Evolutionary conservation across 2,329 filamentous ascomycete genomes (phyloP), one percentile per base, ranked within the genome.

Genomic region (Clarireedia paspali): DNA sequence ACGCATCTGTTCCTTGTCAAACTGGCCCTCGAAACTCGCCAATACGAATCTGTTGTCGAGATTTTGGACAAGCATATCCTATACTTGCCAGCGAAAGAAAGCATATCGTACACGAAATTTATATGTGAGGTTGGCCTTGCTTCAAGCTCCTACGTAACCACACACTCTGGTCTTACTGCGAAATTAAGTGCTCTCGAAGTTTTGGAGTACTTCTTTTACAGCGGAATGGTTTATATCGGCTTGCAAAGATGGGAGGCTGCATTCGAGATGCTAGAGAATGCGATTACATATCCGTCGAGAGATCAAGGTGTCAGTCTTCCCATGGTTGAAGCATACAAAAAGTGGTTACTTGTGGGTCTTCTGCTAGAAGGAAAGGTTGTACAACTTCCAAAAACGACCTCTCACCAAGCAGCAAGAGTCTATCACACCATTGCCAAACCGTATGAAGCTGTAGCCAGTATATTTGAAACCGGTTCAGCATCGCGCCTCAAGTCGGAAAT

Each of bases 311-410:
- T 83, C 12, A 92, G 86, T 70, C 85, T 84, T 68, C 78, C 95
- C 50, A 94, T 94, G 87, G 77, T 88, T 4, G 90, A 96, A 62
- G 89, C 89, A 5, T 92, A 95, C 75, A 95, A 92, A 73, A 95
- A 92, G 71, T 96, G 90, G 88, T 69, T 95, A 7, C 74, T 99
- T 15, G 79, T 91, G 9, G 83, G 84, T 53, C 77, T 96, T 54
- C 74, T 99, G 17, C 76, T 81, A 6, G 74, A 84, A 53, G 91
- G 91, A 62, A 81, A 76, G 64, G 74, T 75, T 4, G 73, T 74
- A 2, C 63, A 71, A 0, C 67, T 82, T 9, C 87, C 88, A 0
- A 74, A 77, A 40, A 79, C 81, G 47, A 79, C 81, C 6, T 76
- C 78, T 50, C 58, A 70, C 2, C 70, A 72, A 20, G 78, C 82